These are phyloP conservation scores for Abortiporus biennis DNA, from an alignment of 1,284 basidiomycete genomes.

Conservation along the genomic window DNA sequence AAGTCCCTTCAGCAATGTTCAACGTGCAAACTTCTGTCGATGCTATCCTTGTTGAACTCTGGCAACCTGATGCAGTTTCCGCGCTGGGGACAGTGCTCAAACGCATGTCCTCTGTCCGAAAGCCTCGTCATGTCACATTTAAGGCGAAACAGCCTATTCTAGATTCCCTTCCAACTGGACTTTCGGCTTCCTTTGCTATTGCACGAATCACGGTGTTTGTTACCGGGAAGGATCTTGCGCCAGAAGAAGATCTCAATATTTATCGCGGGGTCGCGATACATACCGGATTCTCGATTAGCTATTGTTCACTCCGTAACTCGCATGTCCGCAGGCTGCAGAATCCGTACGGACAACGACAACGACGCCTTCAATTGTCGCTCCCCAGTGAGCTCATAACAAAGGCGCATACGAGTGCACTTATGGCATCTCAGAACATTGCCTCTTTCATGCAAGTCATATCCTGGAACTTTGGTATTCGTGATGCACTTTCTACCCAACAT, in stretches of 20 bases:
- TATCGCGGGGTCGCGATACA: conserved; percentile 70
- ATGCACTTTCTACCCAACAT: conserved; percentile 57
- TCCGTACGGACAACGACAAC: conserved; percentile 35
- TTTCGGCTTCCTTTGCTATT: conserved; percentile 54
- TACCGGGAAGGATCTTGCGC: conserved; percentile 75
- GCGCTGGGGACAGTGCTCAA: conserved; percentile 27
- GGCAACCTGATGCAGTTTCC: conserved; percentile 61
- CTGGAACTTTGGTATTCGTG: conserved; percentile 44
- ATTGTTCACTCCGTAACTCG: conserved; percentile 47
- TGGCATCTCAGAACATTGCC: background rate
- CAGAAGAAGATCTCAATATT: conserved; percentile 56
- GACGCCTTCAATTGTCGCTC: conserved; percentile 45
- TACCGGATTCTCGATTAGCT: conserved; percentile 52
- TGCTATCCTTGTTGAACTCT: conserved; percentile 63
- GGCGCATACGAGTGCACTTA: conserved; percentile 31
- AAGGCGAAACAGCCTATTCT: conserved; percentile 22
- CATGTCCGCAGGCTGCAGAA: conserved; percentile 39
- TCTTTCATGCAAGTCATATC: conserved; percentile 34
- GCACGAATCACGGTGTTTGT: conserved; percentile 63
- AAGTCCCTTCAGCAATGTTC: conserved; percentile 42
- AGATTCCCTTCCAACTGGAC: conserved; percentile 47
- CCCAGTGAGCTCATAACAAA: conserved; percentile 52
- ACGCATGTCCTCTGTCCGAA: conserved; percentile 7
- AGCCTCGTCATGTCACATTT: background rate
- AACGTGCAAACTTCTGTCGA: conserved; percentile 53